phyloP scores from a whole-genome alignment of 148 eudicot genomes.

The Mesembryanthemum crystallinum region DNA sequence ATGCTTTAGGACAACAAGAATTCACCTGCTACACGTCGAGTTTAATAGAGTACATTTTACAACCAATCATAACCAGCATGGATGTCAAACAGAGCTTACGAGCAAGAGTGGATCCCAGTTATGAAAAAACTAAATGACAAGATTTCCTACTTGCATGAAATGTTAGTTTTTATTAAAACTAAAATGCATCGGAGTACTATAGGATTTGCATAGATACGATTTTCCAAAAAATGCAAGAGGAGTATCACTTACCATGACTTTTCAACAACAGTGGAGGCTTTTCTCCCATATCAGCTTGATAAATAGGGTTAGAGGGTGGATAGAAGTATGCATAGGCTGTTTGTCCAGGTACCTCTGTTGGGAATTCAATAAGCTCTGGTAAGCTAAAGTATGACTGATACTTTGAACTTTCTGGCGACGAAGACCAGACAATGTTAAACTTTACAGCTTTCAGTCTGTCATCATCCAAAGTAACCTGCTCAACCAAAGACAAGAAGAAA shows the following conservation, averaged over 20 bases:
- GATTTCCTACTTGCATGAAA: too few relatives aligned
- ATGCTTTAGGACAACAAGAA: too few relatives aligned
- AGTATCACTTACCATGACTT: slow-evolving; percentile 67
- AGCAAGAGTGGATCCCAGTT: too few relatives aligned
- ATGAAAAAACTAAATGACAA: too few relatives aligned
- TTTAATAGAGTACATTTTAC: too few relatives aligned
- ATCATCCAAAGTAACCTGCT: slow-evolving; percentile 69
- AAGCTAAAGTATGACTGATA: slow-evolving; percentile 62
- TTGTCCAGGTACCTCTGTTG: slow-evolving; percentile 75
- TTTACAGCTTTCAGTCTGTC: slow-evolving; percentile 47
- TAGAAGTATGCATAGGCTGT: slow-evolving; percentile 89
- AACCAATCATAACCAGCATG: too few relatives aligned
- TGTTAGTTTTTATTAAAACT: too few relatives aligned
- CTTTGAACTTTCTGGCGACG: slow-evolving; percentile 63
- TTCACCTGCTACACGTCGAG: too few relatives aligned
- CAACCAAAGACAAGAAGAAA: background rate
- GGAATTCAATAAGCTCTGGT: slow-evolving; percentile 88
- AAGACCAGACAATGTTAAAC: slow-evolving; percentile 70
- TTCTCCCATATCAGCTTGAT: slow-evolving; percentile 61
- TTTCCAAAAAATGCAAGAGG: background rate
- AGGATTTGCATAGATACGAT: background rate
- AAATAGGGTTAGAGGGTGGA: slow-evolving; percentile 76
- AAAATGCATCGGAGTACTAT: background rate
- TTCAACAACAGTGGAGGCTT: slow-evolving; percentile 82
- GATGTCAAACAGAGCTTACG: too few relatives aligned